Conservation (phyloP, 2,329 filamentous ascomycete species). For the Fusarium tupiense region DNA sequence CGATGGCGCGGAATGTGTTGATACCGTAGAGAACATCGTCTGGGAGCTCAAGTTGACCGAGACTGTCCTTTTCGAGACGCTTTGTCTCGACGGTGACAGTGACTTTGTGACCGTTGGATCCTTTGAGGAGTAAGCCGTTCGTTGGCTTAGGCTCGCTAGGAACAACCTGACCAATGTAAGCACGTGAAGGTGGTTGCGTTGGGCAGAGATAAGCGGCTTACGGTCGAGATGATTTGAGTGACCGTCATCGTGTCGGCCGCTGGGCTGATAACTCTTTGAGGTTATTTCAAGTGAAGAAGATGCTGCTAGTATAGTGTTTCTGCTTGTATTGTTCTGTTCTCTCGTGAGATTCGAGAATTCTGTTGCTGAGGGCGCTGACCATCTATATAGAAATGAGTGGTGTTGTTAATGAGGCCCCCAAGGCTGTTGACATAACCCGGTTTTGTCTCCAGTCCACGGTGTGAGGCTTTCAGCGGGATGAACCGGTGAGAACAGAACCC, state of each 20-base stretch:
- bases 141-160: not conserved
- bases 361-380: not conserved
- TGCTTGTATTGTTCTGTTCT: not conserved
- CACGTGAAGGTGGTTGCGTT: not conserved
- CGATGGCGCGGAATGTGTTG: constrained; percentile 4
- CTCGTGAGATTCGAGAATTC: not conserved
- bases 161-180: not conserved
- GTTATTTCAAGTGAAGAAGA: not conserved
- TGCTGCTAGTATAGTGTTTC: not conserved
- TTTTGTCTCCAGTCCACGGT: not conserved
- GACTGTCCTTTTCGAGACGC: constrained; percentile 1
- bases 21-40: not conserved
- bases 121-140: not conserved
- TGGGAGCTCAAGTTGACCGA: not conserved
- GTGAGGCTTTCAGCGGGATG: not conserved
- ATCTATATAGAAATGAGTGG: not conserved
- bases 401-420: not conserved
- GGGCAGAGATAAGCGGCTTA: not conserved
- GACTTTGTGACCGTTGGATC: not conserved
- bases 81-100: not conserved
- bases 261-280: not conserved
- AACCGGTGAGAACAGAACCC: not conserved
- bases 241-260: not conserved
- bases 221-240: not conserved
- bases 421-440: not conserved